Evolutionary conservation across 192 early-diverging fungal genomes (phyloP).

Genomic region (Endogone sp.): DNA sequence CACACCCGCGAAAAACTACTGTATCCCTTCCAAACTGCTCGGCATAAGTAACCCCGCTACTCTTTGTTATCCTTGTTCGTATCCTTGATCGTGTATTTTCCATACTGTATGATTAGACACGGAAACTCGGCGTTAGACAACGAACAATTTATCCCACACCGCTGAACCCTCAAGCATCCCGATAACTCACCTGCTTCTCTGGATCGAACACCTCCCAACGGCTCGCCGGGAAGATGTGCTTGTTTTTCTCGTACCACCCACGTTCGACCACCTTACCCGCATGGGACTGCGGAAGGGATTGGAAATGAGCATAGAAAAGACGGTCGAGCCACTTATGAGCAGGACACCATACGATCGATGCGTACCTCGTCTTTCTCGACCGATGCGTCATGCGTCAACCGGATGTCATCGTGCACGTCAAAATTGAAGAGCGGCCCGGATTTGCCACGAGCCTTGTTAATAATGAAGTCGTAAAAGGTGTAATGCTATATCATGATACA

Average conservation of each 20-base stretch:
- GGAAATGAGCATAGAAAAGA: background rate
- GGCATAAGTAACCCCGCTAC: too few species aligned
- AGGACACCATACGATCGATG: background rate
- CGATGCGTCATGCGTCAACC: constrained; percentile 74
- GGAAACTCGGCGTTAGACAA: constrained; percentile 4
- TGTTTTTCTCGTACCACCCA: constrained; percentile 88
- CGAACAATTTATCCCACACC: background rate
- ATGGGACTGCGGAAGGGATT: constrained; percentile 56
- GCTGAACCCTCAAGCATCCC: background rate
- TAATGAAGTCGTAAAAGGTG: constrained; percentile 93
- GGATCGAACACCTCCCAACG: constrained; percentile 94
- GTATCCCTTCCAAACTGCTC: too few species aligned
- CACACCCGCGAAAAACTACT: too few species aligned
- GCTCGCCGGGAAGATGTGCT: constrained; percentile 93
- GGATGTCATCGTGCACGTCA: constrained; percentile 92
- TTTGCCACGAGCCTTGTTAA: constrained; percentile 94
- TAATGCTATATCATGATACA: constrained; percentile 60
- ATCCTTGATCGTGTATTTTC: constrained; percentile 62
- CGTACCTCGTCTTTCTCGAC: constrained; percentile 84
- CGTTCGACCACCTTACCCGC: constrained; percentile 92
- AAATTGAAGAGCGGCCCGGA: constrained; percentile 93
- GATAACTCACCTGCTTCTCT: constrained; percentile 49
- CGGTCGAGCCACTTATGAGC: background rate
- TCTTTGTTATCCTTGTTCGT: constrained; percentile 43
- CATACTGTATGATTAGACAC: constrained; percentile 32